phyloP scores from a whole-genome alignment of 2,329 filamentous ascomycete genomes.

The Penicillium sp. region DNA sequence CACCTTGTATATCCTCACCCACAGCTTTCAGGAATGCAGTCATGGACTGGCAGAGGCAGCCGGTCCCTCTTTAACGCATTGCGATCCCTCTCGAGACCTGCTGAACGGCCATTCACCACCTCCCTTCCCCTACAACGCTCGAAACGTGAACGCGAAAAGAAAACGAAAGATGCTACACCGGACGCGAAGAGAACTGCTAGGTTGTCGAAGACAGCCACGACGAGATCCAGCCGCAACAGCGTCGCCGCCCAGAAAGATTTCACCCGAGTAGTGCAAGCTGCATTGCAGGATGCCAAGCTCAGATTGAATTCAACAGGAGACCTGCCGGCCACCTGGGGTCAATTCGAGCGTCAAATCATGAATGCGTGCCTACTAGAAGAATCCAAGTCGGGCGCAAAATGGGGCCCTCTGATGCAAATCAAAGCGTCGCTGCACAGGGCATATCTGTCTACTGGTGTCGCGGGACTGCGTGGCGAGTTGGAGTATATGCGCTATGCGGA shows the following conservation, averaged over 20 bases:
- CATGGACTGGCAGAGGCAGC: slow-evolving; percentile 40
- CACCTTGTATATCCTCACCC: too few relatives aligned
- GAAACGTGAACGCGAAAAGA: slow-evolving; percentile 19
- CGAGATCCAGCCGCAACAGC: slow-evolving; percentile 13
- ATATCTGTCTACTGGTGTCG: slow-evolving; percentile 59
- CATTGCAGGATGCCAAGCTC: slow-evolving; percentile 31
- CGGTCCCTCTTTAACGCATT: slow-evolving; percentile 49
- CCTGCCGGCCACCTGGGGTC: slow-evolving; percentile 28
- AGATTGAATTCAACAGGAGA: slow-evolving; percentile 21
- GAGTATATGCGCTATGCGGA: slow-evolving; percentile 71
- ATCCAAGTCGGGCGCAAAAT: slow-evolving; percentile 14
- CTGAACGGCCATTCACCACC: slow-evolving; percentile 36
- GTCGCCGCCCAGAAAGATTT: slow-evolving; percentile 32
- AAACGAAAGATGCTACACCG: not conserved
- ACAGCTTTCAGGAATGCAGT: slow-evolving; percentile 46
- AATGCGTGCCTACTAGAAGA: slow-evolving; percentile 36
- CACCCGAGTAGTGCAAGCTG: slow-evolving; percentile 27
- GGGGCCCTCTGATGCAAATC: slow-evolving; percentile 26
- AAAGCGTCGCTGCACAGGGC: slow-evolving; percentile 57
- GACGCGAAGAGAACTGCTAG: not conserved
- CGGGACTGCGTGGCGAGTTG: slow-evolving; percentile 62
- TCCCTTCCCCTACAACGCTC: slow-evolving; percentile 32
- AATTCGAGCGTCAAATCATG: slow-evolving; percentile 36
- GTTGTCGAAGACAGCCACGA: not conserved
- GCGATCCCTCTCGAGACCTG: slow-evolving; percentile 33